A percentile compares a stretch with the other conserved stretches of the same genome.
phyloP scores from a whole-genome alignment of 2,329 filamentous ascomycete species.

The Pestalotiopsis sp. region DNA sequence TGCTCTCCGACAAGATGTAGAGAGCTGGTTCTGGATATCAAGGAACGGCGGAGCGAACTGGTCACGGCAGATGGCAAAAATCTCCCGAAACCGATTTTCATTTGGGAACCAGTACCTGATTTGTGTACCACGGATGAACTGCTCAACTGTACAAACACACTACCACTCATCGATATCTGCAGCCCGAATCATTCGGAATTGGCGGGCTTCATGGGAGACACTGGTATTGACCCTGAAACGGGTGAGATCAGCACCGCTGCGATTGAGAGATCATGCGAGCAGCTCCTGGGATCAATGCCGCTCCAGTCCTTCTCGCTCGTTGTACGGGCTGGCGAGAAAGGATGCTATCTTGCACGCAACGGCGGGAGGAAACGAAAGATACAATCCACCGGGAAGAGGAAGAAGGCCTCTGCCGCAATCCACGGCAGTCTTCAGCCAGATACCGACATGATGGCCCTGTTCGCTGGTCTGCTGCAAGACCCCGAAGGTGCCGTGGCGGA shows the following conservation, averaged over 20 bases:
- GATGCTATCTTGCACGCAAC: conserved; percentile 65
- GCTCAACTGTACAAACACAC: conserved; percentile 62
- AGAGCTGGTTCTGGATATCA: conserved; percentile 71
- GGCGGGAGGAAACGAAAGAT: conserved; percentile 49
- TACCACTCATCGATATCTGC: conserved; percentile 62
- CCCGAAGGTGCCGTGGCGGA: conserved; percentile 52
- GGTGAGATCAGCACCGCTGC: conserved; percentile 52
- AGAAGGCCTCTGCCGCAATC: conserved; percentile 42
- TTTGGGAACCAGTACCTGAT: conserved; percentile 96
- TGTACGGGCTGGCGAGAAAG: conserved; percentile 69
- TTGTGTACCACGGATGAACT: conserved; percentile 72
- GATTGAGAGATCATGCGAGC: conserved; percentile 61
- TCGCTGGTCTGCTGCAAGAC: conserved; percentile 58
- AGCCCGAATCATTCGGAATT: conserved; percentile 88
- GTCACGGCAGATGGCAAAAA: conserved; percentile 21
- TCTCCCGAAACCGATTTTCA: conserved; percentile 65
- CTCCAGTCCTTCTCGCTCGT: conserved; percentile 66
- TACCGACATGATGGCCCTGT: conserved; percentile 63
- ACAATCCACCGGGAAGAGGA: conserved; percentile 28
- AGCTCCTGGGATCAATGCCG: conserved; percentile 65
- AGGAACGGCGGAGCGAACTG: conserved; percentile 51
- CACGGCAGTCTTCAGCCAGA: conserved; percentile 57
- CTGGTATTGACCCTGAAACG: conserved; percentile 52
- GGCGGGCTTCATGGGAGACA: conserved; percentile 76
- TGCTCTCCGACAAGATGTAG: conserved; percentile 79